phyloP scores from a whole-genome alignment of 306 rosid species.

The Clitoria ternatea region DNA sequence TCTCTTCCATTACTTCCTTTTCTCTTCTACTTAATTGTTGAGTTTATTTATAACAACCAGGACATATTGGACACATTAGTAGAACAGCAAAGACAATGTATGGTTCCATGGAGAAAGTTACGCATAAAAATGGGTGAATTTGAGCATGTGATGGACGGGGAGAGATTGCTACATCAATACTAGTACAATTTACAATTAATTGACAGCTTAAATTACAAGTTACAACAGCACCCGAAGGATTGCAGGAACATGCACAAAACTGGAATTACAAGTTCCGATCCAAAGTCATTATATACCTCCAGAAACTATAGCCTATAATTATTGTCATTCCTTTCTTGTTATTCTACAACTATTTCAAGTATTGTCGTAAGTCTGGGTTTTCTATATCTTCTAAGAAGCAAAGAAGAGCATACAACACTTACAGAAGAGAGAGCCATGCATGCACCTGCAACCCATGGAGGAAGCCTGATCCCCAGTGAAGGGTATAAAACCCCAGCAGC shows the following conservation, averaged over 20 bases:
- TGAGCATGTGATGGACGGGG: background rate
- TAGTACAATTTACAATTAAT: slow-evolving; percentile 36
- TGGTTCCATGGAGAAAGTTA: background rate
- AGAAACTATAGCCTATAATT: slow-evolving; percentile 21
- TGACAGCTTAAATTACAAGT: slow-evolving; percentile 25
- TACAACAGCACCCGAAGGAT: slow-evolving; percentile 14
- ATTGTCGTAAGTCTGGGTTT: slow-evolving; percentile 74
- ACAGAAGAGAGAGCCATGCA: slow-evolving; percentile 98
- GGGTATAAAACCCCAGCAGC: slow-evolving; percentile 89
- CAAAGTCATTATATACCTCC: slow-evolving; percentile 22
- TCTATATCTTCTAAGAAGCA: slow-evolving; percentile 79
- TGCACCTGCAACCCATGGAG: slow-evolving; percentile 99
- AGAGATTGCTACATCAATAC: slow-evolving; percentile 3
- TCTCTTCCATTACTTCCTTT: no score
- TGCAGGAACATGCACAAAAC: slow-evolving; percentile 33
- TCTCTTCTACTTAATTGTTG: no score
- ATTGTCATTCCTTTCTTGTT: slow-evolving; percentile 24
- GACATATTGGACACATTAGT: background rate
- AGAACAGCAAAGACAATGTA: no score
- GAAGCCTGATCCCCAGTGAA: slow-evolving; percentile 64
- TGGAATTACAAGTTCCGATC: slow-evolving; percentile 19
- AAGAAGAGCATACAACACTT: slow-evolving; percentile 88
- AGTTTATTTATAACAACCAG: no score
- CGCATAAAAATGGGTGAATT: background rate
- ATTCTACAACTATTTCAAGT: slow-evolving; percentile 86